A percentile compares a stretch with the other conserved stretches of the same genome.
These are phyloP conservation scores for Moricandia moricandioides DNA, from an alignment of 345 rosid genomes.

Conservation along the genomic window DNA sequence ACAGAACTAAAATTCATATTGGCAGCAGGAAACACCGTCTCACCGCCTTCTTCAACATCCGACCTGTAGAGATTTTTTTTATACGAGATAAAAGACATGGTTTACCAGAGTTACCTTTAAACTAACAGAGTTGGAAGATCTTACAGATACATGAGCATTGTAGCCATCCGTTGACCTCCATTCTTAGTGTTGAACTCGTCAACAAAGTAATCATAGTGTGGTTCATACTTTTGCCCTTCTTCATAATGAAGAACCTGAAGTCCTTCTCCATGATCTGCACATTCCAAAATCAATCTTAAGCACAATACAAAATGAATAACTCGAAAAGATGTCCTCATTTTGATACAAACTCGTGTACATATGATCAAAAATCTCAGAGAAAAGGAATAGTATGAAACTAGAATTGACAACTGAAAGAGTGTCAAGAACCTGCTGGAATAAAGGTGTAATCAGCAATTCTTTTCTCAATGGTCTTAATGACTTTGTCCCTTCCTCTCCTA, in stretches of 20 bases:
- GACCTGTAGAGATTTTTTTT: slow-evolving; percentile 47
- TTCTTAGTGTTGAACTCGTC: slow-evolving; percentile 83
- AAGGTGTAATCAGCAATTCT: slow-evolving; percentile 86
- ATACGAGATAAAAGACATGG: not conserved
- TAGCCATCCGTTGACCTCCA: slow-evolving; percentile 91
- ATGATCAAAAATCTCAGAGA: too few species aligned
- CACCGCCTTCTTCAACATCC: slow-evolving; percentile 98
- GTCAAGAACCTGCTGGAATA: slow-evolving; percentile 83
- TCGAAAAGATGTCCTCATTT: too few species aligned
- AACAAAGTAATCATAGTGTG: slow-evolving; percentile 89
- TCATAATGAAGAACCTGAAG: slow-evolving; percentile 88
- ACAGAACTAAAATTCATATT: slow-evolving; percentile 59
- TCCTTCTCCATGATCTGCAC: slow-evolving; percentile 88
- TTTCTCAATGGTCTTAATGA: slow-evolving; percentile 63
- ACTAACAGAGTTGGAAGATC: not conserved
- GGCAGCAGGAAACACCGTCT: slow-evolving; percentile 83
- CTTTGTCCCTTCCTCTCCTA: slow-evolving; percentile 65
- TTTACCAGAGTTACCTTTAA: too few species aligned
- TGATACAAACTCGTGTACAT: too few species aligned
- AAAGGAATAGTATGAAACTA: too few species aligned
- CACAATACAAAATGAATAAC: not conserved
- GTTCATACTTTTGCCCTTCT: slow-evolving; percentile 82
- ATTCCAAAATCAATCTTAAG: slow-evolving; percentile 7
- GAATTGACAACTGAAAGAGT: too few species aligned
- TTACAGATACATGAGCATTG: slow-evolving; percentile 91